Percentiles rank a stretch among this genome's conserved stretches.
Conservation (phyloP, 2,329 filamentous ascomycete species). For the Ceratocystis colombiana region DNA sequence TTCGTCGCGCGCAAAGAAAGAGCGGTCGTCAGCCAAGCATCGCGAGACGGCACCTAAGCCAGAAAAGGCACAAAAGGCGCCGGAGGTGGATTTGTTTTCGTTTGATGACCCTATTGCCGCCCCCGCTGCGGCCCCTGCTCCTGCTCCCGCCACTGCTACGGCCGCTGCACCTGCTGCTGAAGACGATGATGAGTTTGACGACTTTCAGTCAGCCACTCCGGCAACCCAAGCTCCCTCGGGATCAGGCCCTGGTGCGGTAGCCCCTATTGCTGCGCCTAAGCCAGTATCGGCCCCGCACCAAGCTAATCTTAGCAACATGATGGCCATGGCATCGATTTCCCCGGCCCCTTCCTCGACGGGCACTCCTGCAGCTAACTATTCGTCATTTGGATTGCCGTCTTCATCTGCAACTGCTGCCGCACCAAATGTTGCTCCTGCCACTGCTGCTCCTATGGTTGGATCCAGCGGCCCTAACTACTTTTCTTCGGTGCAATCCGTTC, state of each 20-base stretch:
- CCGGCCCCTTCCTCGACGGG: slow-evolving; percentile 52
- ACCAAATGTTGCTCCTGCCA: slow-evolving; percentile 27
- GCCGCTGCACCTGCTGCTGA: slow-evolving; percentile 33
- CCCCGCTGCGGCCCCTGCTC: slow-evolving; percentile 35
- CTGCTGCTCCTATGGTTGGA: slow-evolving; percentile 45
- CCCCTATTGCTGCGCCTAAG: slow-evolving; percentile 55
- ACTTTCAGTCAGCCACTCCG: slow-evolving; percentile 82
- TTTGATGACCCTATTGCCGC: slow-evolving; percentile 62
- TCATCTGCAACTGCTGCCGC: slow-evolving; percentile 32
- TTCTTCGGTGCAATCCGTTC: slow-evolving; percentile 55
- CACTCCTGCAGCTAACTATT: slow-evolving; percentile 52
- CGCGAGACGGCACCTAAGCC: slow-evolving; percentile 55
- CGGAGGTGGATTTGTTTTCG: slow-evolving; percentile 85
- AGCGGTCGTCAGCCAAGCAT: slow-evolving; percentile 34
- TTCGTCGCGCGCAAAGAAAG: slow-evolving; percentile 25
- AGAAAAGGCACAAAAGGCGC: slow-evolving; percentile 52
- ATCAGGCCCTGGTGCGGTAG: slow-evolving; percentile 35
- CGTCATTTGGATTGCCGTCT: slow-evolving; percentile 45
- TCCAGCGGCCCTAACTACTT: slow-evolving; percentile 86
- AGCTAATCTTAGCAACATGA: slow-evolving; percentile 68
- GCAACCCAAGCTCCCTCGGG: slow-evolving; percentile 40
- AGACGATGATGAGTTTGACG: slow-evolving; percentile 91
- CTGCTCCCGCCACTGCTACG: slow-evolving; percentile 29
- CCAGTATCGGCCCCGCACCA: slow-evolving; percentile 76
- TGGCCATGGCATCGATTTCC: slow-evolving; percentile 70